Base-by-base conservation (phyloP, 495 filamentous ascomycete species). In the Chaetomium tenue region DNA sequence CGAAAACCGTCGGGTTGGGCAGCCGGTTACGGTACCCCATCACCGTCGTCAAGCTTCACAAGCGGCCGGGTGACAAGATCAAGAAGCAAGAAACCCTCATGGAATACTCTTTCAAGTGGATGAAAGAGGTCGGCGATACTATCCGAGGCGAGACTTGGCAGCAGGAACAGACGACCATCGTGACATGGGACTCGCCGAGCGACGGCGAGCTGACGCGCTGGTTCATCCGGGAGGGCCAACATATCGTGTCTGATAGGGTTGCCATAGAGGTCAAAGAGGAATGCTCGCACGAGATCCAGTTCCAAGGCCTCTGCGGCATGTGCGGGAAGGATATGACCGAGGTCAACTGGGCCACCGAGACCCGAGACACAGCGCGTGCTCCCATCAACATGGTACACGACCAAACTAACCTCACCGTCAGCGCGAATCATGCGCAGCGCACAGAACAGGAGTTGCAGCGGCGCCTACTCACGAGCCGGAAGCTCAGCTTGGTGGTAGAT, bases 271-370 rank as follows among this genome's bases (percentile, higher is more conserved):
- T 98, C 60, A 89, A 96, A 68, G 94, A 99, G 78, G 88, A 89
- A 59, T 99, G 94, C 77, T 82, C 88, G 39, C 94, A 99, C 76
- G 89, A 90, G 68, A 81, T 96, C 37, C 94, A 99, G 72, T 98
- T 89, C 68, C 88, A 86, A 51, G 92, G 92, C 16, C 82, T 99
- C 50, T 99, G 94, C 77, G 90, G 85, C 40, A 84, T 90, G 66
- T 99, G 94, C 77, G 95, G 94, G 58, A 92, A 96, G 80, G 93
- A 99, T 73, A 98, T 99, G 95, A 97, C 91, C 58, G 84, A 83
- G 68, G 74, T 79, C 58, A 78, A 74, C 61, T 84, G 81, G 74
- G 78, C 81, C 1, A 80, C 74, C 63, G 78, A 87, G 62, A 70
- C 74, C 15, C 74, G 79, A 69, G 81, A 88, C 70, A 87, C 90